These are phyloP conservation scores for Aschersonia sp. DNA, from an alignment of 2,329 filamentous ascomycete genomes.

Conservation along the genomic window DNA sequence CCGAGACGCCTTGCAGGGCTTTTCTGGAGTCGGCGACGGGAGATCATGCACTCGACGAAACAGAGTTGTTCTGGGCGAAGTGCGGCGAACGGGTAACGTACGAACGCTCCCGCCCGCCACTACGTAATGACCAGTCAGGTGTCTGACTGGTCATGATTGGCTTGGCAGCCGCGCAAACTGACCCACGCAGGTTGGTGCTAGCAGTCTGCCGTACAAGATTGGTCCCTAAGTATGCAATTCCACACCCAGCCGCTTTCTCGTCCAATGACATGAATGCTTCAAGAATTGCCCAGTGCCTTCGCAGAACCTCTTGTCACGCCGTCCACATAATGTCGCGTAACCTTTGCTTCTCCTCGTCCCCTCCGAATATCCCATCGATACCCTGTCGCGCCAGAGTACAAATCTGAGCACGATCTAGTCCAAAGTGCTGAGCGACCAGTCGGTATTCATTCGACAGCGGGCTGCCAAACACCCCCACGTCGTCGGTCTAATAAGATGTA, in stretches of 20 bases:
- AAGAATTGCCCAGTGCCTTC: neutral
- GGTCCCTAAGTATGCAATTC: neutral
- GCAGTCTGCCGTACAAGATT: neutral
- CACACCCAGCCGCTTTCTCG: neutral
- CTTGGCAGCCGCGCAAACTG: constrained; percentile 3
- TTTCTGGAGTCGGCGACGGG: neutral
- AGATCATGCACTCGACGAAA: neutral
- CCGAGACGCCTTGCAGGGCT: neutral
- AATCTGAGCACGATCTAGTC: constrained; percentile 29
- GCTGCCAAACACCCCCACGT: constrained; percentile 70
- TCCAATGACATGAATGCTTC: no score
- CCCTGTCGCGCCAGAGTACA: constrained; percentile 43
- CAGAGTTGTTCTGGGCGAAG: neutral
- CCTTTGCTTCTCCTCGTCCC: constrained; percentile 43
- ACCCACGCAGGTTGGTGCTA: no score
- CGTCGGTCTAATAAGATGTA: constrained; percentile 49
- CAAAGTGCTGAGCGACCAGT: constrained; percentile 58
- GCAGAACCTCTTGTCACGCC: neutral
- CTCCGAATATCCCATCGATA: constrained; percentile 52
- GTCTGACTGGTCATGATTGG: neutral
- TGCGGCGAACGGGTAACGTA: neutral
- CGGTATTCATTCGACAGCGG: constrained; percentile 63
- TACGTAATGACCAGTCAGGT: neutral
- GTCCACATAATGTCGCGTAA: constrained; percentile 36
- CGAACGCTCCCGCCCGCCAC: no score